Evolutionary conservation across 2,329 filamentous ascomycete species (phyloP), one percentile per base, ranked within the genome.

Genomic region (Lasiodiplodia theobromae): DNA sequence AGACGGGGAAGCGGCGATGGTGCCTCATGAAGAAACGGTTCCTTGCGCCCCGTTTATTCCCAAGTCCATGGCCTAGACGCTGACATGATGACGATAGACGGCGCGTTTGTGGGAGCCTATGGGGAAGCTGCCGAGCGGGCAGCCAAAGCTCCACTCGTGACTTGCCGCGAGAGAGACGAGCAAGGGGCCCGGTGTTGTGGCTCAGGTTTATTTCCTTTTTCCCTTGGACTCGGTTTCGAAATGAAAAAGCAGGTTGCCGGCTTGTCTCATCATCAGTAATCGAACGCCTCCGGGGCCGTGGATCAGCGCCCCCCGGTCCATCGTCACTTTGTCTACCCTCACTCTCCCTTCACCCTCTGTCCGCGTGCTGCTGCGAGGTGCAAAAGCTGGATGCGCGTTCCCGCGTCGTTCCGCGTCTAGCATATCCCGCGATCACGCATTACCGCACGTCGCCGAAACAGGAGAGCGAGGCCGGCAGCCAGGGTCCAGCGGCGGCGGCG

Each of bases 221-320:
- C 25, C 31, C 54, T 57, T 57, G 8, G 34, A 14, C 34, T 34
- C 16, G 6, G 31, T 37, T n/a, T n/a, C 54, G 34, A 21, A 21
- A 8, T 34, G 18, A 38, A 57, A 28, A 34, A 16, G 54, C 34
- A 56, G 53, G 53, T 18, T 44, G 60, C 60, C 44, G 44, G 18
- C 44, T 47, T 47, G 60, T 64, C 60, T 64, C 60, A 64, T 25
- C 60, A 64, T 64, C 60, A 64, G 60, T 64, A 47, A 64, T 64
- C 60, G 31, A 23, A 37, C 21, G n/a, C 40, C 40, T 40, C 44
- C 60, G 47, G 28, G 31, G 23, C 44, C 44, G n/a, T 25, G 47
- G 40, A 16, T n/a, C 28, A n/a, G 53, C 28, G 21, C 18, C 28
- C 28, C 53, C n/a, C 14, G 7, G 18, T 21, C 44, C 40, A n/a